Percentiles rank a stretch among this genome's conserved stretches.
Evolutionary conservation across 345 rosid species (phyloP).

Genomic region (Hirschfeldia incana): DNA sequence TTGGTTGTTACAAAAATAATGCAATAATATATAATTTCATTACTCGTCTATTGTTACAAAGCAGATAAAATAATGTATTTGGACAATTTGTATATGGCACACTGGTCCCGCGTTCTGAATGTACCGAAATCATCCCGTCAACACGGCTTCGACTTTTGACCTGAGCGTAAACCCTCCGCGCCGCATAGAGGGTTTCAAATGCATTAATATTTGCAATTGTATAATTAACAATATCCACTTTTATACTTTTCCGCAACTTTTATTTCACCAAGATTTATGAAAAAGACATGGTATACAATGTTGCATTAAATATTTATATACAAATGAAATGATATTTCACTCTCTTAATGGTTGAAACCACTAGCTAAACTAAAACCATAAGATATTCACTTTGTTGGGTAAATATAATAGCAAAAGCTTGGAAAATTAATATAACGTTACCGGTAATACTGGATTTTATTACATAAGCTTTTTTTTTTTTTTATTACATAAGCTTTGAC

Average conservation of each 20-base stretch:
- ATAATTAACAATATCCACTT: neutral
- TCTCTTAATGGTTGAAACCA: neutral
- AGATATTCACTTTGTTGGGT: neutral
- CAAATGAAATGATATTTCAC: neutral
- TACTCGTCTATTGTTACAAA: conserved; percentile 26
- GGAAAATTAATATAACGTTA: neutral
- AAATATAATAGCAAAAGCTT: neutral
- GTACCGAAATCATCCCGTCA: conserved; percentile 13
- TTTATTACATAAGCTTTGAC: no score
- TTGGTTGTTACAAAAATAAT: conserved; percentile 34
- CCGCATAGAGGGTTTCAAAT: conserved; percentile 16
- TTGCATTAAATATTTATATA: neutral
- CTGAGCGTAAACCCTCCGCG: conserved; percentile 17
- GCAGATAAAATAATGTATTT: conserved; percentile 25
- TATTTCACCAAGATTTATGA: neutral
- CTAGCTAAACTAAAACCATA: neutral
- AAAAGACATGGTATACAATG: neutral
- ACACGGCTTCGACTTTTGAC: conserved; percentile 25
- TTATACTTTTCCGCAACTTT: neutral
- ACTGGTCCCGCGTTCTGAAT: conserved; percentile 20
- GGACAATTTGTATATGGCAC: conserved; percentile 17
- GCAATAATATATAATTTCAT: conserved; percentile 14
- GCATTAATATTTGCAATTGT: neutral
- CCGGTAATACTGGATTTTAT: neutral
- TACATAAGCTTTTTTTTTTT: neutral